Conservation (phyloP, 163 green algal genomes). For the Smithsoniella earleae region DNA sequence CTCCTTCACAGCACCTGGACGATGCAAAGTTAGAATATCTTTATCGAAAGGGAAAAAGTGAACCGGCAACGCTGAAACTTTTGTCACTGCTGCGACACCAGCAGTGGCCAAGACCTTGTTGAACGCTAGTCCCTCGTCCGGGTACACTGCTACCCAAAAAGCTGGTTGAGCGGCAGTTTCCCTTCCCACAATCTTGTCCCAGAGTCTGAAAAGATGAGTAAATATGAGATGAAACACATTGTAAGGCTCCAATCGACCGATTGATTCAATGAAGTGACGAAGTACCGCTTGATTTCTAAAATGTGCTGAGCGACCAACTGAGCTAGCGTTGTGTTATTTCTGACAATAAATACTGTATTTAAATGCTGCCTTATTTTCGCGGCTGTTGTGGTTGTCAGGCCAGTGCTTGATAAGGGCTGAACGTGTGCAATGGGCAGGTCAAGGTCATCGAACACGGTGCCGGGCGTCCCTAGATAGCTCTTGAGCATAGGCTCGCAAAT, state of each 20-base stretch:
- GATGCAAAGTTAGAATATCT: constrained; percentile 16
- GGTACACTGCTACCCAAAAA: constrained; percentile 21
- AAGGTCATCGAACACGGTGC: background rate
- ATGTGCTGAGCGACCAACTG: background rate
- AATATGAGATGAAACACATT: too few species aligned
- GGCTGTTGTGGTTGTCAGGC: constrained; percentile 1
- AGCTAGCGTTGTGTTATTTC: background rate
- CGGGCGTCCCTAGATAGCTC: constrained; percentile 24
- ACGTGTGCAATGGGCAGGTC: constrained; percentile 22
- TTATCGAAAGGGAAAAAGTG: constrained; percentile 27
- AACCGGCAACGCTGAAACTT: background rate
- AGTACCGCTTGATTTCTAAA: background rate
- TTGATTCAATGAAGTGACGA: too few species aligned
- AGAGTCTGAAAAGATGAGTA: background rate
- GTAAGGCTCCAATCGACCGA: too few species aligned
- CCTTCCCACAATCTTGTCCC: background rate
- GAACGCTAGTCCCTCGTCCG: background rate
- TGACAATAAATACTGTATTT: constrained; percentile 17
- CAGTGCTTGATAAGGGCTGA: background rate
- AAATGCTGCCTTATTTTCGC: background rate
- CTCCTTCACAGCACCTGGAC: constrained; percentile 13
- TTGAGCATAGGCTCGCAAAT: constrained; percentile 28
- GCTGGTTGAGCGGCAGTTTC: background rate
- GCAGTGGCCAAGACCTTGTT: background rate
- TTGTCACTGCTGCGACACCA: background rate